A percentile compares a stretch with the other conserved stretches of the same genome.
Conservation (phyloP, 768 basidiomycete genomes). For the Tylopilus plumbeoviolaceoides region DNA sequence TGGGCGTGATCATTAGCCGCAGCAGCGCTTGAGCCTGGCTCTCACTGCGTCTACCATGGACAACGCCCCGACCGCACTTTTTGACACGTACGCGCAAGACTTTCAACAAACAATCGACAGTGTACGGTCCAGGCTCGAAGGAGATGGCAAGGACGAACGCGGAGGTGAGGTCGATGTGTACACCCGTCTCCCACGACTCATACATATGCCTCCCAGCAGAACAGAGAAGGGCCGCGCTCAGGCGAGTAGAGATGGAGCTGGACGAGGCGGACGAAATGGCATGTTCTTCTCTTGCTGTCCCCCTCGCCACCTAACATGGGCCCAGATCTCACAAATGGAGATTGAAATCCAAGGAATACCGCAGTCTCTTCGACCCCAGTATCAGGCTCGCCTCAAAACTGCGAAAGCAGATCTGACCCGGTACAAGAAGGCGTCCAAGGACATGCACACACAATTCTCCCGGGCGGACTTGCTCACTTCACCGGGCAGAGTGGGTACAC, state of each 20-base stretch:
- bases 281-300: conserved; percentile 17
- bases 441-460: conserved; percentile 63
- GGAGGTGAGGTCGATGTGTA: conserved; percentile 51
- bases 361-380: conserved; percentile 72
- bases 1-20: conserved; percentile 17
- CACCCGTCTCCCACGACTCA: conserved; percentile 1
- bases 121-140: conserved; percentile 74
- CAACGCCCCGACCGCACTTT: conserved; percentile 78
- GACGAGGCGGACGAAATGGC: conserved; percentile 99
- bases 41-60: conserved; percentile 51
- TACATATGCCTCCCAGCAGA: conserved; percentile 42
- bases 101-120: conserved; percentile 78
- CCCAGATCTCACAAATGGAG: conserved; percentile 97
- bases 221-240: conserved; percentile 71
- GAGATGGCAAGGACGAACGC: conserved; percentile 57
- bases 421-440: conserved; percentile 79
- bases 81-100: conserved; percentile 90
- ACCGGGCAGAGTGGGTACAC: conserved; percentile 30
- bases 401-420: conserved; percentile 72
- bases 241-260: conserved; percentile 89
- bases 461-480: conserved; percentile 76
- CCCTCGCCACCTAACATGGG: conserved; percentile 2
- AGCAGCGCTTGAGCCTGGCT: conserved; percentile 5
- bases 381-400: conserved; percentile 67
- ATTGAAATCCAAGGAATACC: conserved; percentile 96